Percentiles rank a stretch among this genome's conserved stretches.
Evolutionary conservation across 371 early-diverging fungal genomes (phyloP).

Genomic region (Lichtheimia ornata): DNA sequence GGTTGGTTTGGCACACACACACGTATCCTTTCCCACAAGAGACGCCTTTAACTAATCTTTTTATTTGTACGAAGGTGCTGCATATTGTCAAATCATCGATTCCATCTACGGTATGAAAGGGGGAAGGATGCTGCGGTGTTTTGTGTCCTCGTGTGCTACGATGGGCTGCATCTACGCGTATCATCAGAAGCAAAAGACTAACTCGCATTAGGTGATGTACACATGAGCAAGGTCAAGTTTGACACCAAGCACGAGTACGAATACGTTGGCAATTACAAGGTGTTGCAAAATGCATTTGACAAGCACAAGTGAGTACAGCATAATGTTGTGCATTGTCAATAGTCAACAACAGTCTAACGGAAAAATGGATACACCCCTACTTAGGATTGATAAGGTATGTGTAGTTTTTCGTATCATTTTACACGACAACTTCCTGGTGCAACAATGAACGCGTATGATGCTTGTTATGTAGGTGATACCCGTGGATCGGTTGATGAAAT

Average conservation of each 20-base stretch:
- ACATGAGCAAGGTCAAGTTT: constrained; percentile 85
- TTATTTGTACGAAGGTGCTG: constrained; percentile 61
- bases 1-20: constrained; percentile 34
- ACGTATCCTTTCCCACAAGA: not conserved
- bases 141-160: not conserved
- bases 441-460: too few species aligned
- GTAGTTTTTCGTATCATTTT: too few species aligned
- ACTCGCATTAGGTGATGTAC: constrained; percentile 59
- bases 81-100: constrained; percentile 85
- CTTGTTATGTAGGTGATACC: constrained; percentile 62
- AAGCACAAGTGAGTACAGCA: constrained; percentile 64
- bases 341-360: not conserved
- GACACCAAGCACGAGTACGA: constrained; percentile 91
- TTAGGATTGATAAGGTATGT: too few species aligned
- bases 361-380: not conserved
- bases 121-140: not conserved
- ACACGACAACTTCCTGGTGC: too few species aligned
- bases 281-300: constrained; percentile 80
- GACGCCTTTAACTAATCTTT: not conserved
- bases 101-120: constrained; percentile 65
- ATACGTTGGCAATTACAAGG: constrained; percentile 88
- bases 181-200: not conserved
- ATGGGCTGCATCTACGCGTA: not conserved
- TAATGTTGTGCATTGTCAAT: constrained; percentile 5
- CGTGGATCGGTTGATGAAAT: constrained; percentile 84